A percentile compares a stretch with the other conserved stretches of the same genome.
Conservation (phyloP, 2,329 filamentous ascomycete genomes). For the Colletotrichum paranaense region DNA sequence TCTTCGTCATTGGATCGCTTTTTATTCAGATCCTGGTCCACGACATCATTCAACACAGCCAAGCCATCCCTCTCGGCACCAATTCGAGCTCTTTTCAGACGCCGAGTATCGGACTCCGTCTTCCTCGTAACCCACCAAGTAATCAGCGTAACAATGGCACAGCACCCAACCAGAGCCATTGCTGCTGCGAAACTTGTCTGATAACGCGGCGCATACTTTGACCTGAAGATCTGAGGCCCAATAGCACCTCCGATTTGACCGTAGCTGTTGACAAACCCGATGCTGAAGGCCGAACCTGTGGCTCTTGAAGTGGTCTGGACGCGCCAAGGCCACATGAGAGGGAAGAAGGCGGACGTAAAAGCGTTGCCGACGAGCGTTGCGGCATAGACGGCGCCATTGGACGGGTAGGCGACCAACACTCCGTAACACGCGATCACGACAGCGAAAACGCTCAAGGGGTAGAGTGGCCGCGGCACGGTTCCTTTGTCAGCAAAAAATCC, state of each 20-base stretch:
- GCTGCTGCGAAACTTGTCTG: constrained; percentile 54
- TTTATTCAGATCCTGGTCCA: constrained; percentile 38
- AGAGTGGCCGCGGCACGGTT: constrained; percentile 54
- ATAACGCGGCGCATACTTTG: constrained; percentile 58
- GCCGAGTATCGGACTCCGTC: constrained; percentile 57
- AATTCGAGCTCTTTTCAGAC: constrained; percentile 53
- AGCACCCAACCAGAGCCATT: constrained; percentile 56
- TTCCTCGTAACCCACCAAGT: constrained; percentile 59
- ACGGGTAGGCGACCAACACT: constrained; percentile 57
- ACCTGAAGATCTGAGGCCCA: constrained; percentile 58
- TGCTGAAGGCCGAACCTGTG: constrained; percentile 61
- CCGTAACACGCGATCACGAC: constrained; percentile 57
- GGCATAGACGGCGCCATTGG: constrained; percentile 57
- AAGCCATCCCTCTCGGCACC: constrained; percentile 52
- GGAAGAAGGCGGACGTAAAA: constrained; percentile 55
- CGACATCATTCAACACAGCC: constrained; percentile 56
- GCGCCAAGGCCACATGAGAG: constrained; percentile 65
- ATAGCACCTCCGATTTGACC: constrained; percentile 61
- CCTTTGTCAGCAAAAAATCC: constrained; percentile 56
- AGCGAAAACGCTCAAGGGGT: constrained; percentile 54
- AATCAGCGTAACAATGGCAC: constrained; percentile 50
- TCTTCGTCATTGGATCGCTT: background rate
- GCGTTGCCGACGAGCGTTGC: constrained; percentile 57
- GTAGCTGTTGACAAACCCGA: constrained; percentile 62
- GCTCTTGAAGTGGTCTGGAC: constrained; percentile 58